Conservation (phyloP, 176 grass and related monocot genomes). For the Ampelocalamus luodianensis region DNA sequence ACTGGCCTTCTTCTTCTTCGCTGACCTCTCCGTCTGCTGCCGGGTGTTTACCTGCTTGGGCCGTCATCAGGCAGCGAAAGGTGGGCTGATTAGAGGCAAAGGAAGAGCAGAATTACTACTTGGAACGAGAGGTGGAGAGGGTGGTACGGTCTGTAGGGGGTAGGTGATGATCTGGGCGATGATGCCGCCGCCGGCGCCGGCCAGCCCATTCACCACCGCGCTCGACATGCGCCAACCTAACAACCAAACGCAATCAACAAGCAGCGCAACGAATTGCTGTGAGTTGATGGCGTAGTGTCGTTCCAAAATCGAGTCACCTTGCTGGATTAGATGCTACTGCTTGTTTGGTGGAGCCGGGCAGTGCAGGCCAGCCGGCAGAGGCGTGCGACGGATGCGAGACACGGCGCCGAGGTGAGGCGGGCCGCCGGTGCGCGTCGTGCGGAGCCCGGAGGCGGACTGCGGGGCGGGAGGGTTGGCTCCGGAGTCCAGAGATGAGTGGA, state of each 20-base stretch:
- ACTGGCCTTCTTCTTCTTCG: constrained; percentile 56
- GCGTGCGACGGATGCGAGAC: neutral
- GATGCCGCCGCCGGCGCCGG: constrained; percentile 82
- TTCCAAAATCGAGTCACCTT: neutral
- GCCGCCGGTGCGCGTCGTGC: too few relatives aligned
- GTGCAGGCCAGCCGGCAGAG: constrained; percentile 12
- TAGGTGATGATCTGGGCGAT: constrained; percentile 98
- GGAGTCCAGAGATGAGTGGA: neutral
- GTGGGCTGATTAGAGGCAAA: neutral
- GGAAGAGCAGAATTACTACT: neutral
- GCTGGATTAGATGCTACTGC: neutral
- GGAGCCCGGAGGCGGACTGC: too few relatives aligned
- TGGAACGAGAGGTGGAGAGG: neutral
- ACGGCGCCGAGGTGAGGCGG: neutral
- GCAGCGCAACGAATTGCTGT: neutral
- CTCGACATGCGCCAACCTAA: constrained; percentile 71
- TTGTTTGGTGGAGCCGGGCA: constrained; percentile 12
- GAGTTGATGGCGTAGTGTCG: neutral
- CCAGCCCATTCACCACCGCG: constrained; percentile 76
- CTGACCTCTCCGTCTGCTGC: constrained; percentile 91
- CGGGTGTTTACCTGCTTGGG: constrained; percentile 81
- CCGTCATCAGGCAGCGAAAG: neutral
- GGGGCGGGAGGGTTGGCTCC: neutral
- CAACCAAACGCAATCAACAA: constrained; percentile 8
- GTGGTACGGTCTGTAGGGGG: constrained; percentile 74